Evolutionary conservation across 805 yeast species (phyloP), one percentile per base, ranked within the genome.

Genomic region (Metschnikowia gelsemii): DNA sequence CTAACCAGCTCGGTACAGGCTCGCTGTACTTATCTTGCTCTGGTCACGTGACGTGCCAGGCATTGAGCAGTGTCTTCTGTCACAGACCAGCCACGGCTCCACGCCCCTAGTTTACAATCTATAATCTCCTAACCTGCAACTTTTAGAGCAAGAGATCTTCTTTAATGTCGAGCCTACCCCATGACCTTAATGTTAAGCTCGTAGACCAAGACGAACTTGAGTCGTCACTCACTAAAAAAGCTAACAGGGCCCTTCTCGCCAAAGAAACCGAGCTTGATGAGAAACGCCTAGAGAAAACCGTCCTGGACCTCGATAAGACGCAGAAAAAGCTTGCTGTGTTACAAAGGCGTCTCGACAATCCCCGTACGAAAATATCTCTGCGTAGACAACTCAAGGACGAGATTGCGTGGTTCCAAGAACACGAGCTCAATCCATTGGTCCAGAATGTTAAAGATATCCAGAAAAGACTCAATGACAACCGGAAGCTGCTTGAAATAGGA

Each of bases 121-220:
- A n/a, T n/a, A n/a, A n/a, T n/a, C n/a, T n/a, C n/a, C n/a, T n/a
- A n/a, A n/a, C n/a, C n/a, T 27, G 30, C 30, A 7, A n/a, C 11
- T 22, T 22, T n/a, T n/a, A n/a, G n/a, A n/a, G n/a, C n/a, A n/a
- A 21, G 6, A 22, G 5, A 21, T 5, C 8, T 2, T 11, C 2
- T 29, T 8, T n/a, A 14, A 36, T 35, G 39, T 11, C 39, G 8
- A 26, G 11, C 12, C 23, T 34, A n/a, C 19, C 29, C 18, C 22
- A 34, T 7, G 39, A 24, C 8, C 35, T 40, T 23, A 35, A 13
- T 13, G 28, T 40, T 21, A 70, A 70, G 53, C 67, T 87, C 3
- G 80, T 88, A 44, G 89, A 86, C 52, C 98, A 93, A 60, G 80
- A 77, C 39, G 80, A 82, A 7, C 62, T 91, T n/a, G 99, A 90